These are phyloP conservation scores for Dryas drummondii DNA, from an alignment of 306 rosid genomes.

Conservation along the genomic window DNA sequence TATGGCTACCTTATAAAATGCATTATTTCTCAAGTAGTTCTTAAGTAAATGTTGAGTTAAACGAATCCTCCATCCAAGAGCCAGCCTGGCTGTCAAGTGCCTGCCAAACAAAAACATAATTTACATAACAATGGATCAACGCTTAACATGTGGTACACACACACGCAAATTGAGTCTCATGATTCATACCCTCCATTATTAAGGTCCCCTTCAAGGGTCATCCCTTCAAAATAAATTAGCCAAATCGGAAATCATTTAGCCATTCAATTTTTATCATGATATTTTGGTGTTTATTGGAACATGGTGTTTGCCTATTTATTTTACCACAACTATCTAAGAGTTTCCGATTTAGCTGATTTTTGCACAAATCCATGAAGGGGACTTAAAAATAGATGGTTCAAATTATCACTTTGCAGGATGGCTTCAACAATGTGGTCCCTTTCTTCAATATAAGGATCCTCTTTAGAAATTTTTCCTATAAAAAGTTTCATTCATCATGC, in stretches of 20 bases:
- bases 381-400: background rate
- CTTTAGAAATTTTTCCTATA: background rate
- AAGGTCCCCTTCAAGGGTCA: background rate
- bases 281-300: background rate
- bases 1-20: constrained; percentile 82
- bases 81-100: constrained; percentile 84
- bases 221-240: background rate
- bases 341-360: background rate
- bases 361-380: background rate
- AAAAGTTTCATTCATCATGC: background rate
- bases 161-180: background rate
- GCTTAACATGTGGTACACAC: background rate
- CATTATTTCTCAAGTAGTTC: constrained; percentile 81
- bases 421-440: background rate
- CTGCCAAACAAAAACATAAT: constrained; percentile 42
- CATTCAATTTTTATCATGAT: background rate
- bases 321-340: background rate
- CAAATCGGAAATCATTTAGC: background rate
- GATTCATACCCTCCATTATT: background rate
- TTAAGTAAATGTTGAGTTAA: constrained; percentile 88
- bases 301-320: background rate
- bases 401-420: background rate
- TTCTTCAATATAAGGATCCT: background rate
- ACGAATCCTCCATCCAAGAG: constrained; percentile 97
- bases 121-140: background rate